Conservation (phyloP, 495 filamentous ascomycete genomes). For the Letharia columbiana region DNA sequence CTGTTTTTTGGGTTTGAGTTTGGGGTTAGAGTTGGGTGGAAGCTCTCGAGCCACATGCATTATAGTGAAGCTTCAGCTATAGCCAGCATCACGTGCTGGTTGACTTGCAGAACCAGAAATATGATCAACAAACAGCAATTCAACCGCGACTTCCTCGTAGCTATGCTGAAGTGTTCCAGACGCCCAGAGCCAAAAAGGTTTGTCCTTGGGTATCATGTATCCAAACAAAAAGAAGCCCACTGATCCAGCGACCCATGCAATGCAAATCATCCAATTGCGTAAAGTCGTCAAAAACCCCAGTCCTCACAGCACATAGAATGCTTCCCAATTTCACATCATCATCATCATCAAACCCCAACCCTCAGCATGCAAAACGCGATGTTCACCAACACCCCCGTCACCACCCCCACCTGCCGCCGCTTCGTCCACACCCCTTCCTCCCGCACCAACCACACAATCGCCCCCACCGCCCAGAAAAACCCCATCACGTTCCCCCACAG, state of each 20-base stretch:
- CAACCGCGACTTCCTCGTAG: background rate
- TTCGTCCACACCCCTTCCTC: constrained; percentile 85
- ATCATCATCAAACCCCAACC: constrained; percentile 25
- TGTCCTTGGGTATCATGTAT: constrained; percentile 7
- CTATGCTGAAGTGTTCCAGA: background rate
- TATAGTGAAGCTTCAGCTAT: constrained; percentile 17
- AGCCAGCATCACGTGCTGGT: constrained; percentile 13
- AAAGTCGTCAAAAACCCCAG: background rate
- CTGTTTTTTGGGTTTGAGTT: constrained; percentile 10
- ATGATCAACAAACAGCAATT: background rate
- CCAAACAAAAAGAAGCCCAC: background rate
- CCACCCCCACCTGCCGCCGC: constrained; percentile 73
- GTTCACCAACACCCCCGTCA: constrained; percentile 70
- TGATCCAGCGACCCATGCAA: background rate
- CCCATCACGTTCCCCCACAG: constrained; percentile 81
- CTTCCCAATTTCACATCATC: background rate
- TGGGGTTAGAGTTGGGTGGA: background rate
- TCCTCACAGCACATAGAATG: background rate
- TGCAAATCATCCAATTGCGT: constrained; percentile 1
- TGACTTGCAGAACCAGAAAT: constrained; percentile 6
- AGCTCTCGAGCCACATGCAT: constrained; percentile 7
- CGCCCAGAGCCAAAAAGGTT: background rate
- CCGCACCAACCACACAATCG: constrained; percentile 71
- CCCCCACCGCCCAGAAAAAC: constrained; percentile 88
- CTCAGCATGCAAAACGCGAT: constrained; percentile 59